Base-by-base conservation (phyloP, 2,329 filamentous ascomycete genomes). In the Scleromitrula shiraiana region DNA sequence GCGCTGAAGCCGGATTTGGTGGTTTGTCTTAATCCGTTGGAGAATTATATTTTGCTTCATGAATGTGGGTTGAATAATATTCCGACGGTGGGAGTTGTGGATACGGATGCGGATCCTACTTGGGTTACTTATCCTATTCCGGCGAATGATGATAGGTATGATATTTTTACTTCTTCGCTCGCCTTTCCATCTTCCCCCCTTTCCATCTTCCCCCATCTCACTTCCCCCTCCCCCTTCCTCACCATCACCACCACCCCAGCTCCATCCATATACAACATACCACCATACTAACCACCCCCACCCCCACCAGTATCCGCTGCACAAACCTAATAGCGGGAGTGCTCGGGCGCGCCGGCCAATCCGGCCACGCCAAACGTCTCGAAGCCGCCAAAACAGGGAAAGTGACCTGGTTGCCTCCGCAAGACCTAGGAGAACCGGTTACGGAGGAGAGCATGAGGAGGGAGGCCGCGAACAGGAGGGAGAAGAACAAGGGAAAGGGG, bases 91-190 rank as follows among this genome's bases (percentile, higher is more conserved):
- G 93, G 91, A 39, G 76, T 98, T 50, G 85, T 97, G 57, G 93
- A 98, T 67, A 97, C 93, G 1, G 86, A 98, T 66, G 83, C 82
- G 2, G 86, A 97, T 67, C 88, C 93, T 0, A 88, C 88, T 0
- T 91, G 87, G 80, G 89, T 97, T 42, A 97, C 93, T 4, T 98
- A 98, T 64, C 86, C 87, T 12, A 96, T 98, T 58, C 93, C 93
- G 2, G 88, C 88, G 42, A 98, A 98, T 66, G 93, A 98, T 64
- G 93, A 98, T 74, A 89, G 83, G 84, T 88, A n/a, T n/a, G n/a
- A n/a, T n/a, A n/a, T n/a, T n/a, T 65, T 24, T 41, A 15, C 12
- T 15, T 24, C 24, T 41, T 37, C 23, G n/a, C n/a, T n/a, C n/a
- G n/a, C n/a, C n/a, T n/a, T n/a, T n/a, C n/a, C n/a, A n/a, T n/a